Percentiles rank a stretch among this genome's conserved stretches.
Evolutionary conservation across 2,329 filamentous ascomycete genomes (phyloP).

Genomic region (Penicillium sp.): DNA sequence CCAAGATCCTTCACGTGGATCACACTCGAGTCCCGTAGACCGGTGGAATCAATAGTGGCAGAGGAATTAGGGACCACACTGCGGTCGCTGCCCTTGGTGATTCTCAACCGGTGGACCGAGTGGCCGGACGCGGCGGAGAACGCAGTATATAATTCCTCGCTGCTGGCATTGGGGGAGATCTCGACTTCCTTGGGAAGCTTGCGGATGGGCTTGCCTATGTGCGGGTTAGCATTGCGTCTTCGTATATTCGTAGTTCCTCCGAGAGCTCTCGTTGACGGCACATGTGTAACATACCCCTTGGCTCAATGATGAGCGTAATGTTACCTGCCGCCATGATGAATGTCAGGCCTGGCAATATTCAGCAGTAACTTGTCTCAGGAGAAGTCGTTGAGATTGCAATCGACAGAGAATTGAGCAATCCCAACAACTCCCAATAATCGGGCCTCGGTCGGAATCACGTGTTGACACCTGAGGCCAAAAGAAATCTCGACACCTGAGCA

Average conservation of each 20-base stretch:
- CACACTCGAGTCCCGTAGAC: constrained; percentile 60
- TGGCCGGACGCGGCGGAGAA: constrained; percentile 58
- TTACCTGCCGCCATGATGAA: constrained; percentile 32
- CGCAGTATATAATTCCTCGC: constrained; percentile 58
- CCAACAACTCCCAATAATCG: constrained; percentile 4
- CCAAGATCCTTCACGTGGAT: constrained; percentile 93
- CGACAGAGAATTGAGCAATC: constrained; percentile 9
- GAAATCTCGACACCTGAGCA: background rate
- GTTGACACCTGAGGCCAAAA: constrained; percentile 18
- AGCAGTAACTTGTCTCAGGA: background rate
- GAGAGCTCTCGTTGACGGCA: constrained; percentile 7
- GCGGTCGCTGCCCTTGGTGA: constrained; percentile 67
- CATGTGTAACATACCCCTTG: constrained; percentile 40
- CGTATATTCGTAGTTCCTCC: background rate
- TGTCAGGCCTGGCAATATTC: background rate
- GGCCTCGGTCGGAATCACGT: constrained; percentile 25
- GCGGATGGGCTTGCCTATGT: constrained; percentile 62
- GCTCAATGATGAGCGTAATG: constrained; percentile 43
- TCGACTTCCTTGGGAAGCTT: constrained; percentile 60
- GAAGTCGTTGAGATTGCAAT: constrained; percentile 7
- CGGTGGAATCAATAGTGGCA: constrained; percentile 56
- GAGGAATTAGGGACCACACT: constrained; percentile 56
- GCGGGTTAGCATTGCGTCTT: constrained; percentile 15
- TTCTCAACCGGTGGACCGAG: constrained; percentile 61
- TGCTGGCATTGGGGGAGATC: constrained; percentile 53